Base-by-base conservation (phyloP, 495 filamentous ascomycete species). In the Penicillium verhagenii region DNA sequence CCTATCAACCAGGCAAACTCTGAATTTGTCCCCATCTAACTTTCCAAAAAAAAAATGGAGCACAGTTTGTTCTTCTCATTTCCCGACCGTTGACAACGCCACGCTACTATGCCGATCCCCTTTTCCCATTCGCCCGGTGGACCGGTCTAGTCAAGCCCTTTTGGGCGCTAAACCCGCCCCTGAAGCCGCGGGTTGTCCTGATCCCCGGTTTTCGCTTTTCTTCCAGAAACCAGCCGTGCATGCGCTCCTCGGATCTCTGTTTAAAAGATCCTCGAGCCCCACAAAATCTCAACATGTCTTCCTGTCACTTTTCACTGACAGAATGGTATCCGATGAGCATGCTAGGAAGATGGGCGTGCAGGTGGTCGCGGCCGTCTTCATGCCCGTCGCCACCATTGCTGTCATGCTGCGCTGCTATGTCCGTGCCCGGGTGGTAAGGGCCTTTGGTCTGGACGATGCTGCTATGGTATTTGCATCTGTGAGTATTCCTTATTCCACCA, bases 391-490 rank as follows among this genome's bases (percentile, higher is more conserved):
- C 8, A 33, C 28, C 10, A 47, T 73, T 5, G 50, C 72, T n/a
- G 71, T 78, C 7, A 44, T 70, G 19, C 47, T 77, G 44, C 71
- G 76, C 20, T 71, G 72, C 46, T 79, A 78, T 62, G 73, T 78
- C 26, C 72, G 76, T 11, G 58, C 56, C 23, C 60, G 53, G 29
- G 26, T 79, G 2, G 69, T 78, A n/a, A 73, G 71, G 45, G 70
- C 56, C 3, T 71, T 78, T 58, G 76, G 76, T 35, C 66, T 67
- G 63, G 76, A 79, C 68, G 76, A 79, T 52, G 59, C 58, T 0
- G 47, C 66, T 3, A 78, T 79, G 68, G 64, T 75, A 9, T 4
- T 71, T 40, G 69, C 73, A 21, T 39, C 63, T 60, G 72, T 77
- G 51, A 28, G 26, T 20, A 5, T 3, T 18, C 26, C 7, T 28